Conservation (phyloP, 495 filamentous ascomycete species). For the Glarea lozoyensis region DNA sequence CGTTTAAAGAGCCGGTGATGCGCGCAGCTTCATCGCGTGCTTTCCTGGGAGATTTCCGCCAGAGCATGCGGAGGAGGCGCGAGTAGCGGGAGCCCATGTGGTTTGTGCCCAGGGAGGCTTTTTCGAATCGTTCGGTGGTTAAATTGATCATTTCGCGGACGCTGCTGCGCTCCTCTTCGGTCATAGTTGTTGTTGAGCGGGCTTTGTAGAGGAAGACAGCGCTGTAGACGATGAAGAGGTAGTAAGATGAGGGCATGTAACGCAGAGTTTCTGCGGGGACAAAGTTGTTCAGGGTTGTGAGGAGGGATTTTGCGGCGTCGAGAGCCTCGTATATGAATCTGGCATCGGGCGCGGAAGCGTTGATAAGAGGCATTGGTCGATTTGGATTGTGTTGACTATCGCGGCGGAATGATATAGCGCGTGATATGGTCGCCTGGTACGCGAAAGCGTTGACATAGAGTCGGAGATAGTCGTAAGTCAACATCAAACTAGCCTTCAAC, state of each 20-base stretch:
- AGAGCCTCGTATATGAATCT: constrained; percentile 54
- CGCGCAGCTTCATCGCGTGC: background rate
- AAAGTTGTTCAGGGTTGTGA: constrained; percentile 45
- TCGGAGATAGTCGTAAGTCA: constrained; percentile 56
- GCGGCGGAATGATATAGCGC: constrained; percentile 37
- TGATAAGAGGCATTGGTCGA: constrained; percentile 17
- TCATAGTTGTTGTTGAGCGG: constrained; percentile 19
- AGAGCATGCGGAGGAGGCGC: constrained; percentile 18
- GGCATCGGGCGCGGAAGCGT: constrained; percentile 48
- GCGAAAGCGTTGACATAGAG: constrained; percentile 61
- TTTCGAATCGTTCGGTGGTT: constrained; percentile 20
- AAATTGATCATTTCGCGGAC: constrained; percentile 18
- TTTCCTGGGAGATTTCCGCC: constrained; percentile 17
- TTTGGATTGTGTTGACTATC: constrained; percentile 36
- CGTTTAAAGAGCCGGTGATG: constrained; percentile 1
- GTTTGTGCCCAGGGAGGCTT: constrained; percentile 16
- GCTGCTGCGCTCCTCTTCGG: constrained; percentile 19
- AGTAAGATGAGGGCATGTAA: constrained; percentile 52
- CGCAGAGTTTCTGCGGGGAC: constrained; percentile 46
- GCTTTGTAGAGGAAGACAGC: constrained; percentile 23
- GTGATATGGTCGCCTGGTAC: constrained; percentile 56
- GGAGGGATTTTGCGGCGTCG: constrained; percentile 51
- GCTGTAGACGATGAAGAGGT: constrained; percentile 38
- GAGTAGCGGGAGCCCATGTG: constrained; percentile 22
- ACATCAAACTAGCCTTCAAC: constrained; percentile 46